phyloP scores from a whole-genome alignment of 352 stramenopile species.

The Phytophthora ramorum region DNA sequence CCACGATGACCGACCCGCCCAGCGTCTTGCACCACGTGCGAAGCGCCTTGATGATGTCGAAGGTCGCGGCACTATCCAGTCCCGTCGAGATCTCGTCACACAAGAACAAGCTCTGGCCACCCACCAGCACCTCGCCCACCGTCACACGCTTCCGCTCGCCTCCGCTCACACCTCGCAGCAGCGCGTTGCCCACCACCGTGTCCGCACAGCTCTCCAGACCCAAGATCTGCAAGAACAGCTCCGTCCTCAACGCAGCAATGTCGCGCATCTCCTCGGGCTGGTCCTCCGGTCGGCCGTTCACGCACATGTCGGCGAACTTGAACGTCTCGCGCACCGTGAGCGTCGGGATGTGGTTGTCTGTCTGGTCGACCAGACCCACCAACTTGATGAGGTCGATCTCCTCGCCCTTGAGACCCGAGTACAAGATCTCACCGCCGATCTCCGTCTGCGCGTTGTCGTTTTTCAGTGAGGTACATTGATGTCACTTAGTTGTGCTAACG shows the following conservation, averaged over 20 bases:
- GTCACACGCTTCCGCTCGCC: constrained; percentile 89
- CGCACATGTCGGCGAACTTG: constrained; percentile 94
- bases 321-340: constrained; percentile 54
- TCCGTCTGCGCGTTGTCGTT: constrained; percentile 42
- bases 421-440: constrained; percentile 53
- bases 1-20: constrained; percentile 45
- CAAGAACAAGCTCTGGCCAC: too few species aligned
- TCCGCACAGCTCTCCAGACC: constrained; percentile 91
- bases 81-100: too few species aligned
- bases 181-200: constrained; percentile 92
- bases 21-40: constrained; percentile 47
- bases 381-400: constrained; percentile 70
- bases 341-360: not conserved
- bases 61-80: too few species aligned
- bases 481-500: too few species aligned
- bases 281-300: constrained; percentile 62
- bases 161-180: constrained; percentile 90
- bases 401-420: constrained; percentile 47
- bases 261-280: constrained; percentile 78
- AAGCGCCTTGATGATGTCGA: too few species aligned
- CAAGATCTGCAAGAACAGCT: constrained; percentile 85
- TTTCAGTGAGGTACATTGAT: too few species aligned
- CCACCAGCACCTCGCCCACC: constrained; percentile 48
- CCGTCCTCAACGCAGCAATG: constrained; percentile 69
- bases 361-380: constrained; percentile 67